phyloP scores from a whole-genome alignment of 83 land plant species.

The Picea mariana region DNA sequence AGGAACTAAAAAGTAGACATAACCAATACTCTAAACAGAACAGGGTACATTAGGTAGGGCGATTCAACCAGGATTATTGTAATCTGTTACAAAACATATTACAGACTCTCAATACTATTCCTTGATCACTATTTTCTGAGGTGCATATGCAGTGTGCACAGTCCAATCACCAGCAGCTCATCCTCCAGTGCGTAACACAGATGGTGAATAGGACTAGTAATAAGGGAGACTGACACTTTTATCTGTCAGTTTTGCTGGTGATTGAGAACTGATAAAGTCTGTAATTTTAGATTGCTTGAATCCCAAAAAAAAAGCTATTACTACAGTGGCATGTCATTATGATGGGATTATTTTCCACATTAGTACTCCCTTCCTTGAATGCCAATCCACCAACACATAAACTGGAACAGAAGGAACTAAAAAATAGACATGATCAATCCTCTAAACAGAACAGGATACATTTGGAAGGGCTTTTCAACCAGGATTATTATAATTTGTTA shows the following conservation, averaged over 20 bases:
- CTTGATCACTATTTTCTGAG: neutral
- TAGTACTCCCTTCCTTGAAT: too few relatives aligned
- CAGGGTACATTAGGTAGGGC: neutral
- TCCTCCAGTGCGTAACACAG: neutral
- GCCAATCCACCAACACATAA: neutral
- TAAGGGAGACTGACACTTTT: too few relatives aligned
- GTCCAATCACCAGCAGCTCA: neutral
- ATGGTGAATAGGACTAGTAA: too few relatives aligned
- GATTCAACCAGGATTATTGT: neutral
- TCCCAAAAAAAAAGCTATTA: too few relatives aligned
- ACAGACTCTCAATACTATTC: neutral
- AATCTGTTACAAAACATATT: neutral
- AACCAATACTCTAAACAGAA: neutral
- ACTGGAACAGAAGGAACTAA: neutral
- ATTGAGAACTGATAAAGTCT: neutral
- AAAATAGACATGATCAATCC: neutral
- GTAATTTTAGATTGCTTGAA: neutral
- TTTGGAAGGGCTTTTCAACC: neutral
- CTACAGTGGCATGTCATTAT: too few relatives aligned
- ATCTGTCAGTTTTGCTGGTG: neutral
- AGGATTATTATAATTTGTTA: neutral
- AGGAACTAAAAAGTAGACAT: neutral
- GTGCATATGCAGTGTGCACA: constrained; percentile 3
- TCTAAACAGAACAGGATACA: constrained; percentile 5
- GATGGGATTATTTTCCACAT: too few relatives aligned